Evolutionary conservation across 2,329 filamentous ascomycete genomes (phyloP).

Genomic region (Fusarium foetens): DNA sequence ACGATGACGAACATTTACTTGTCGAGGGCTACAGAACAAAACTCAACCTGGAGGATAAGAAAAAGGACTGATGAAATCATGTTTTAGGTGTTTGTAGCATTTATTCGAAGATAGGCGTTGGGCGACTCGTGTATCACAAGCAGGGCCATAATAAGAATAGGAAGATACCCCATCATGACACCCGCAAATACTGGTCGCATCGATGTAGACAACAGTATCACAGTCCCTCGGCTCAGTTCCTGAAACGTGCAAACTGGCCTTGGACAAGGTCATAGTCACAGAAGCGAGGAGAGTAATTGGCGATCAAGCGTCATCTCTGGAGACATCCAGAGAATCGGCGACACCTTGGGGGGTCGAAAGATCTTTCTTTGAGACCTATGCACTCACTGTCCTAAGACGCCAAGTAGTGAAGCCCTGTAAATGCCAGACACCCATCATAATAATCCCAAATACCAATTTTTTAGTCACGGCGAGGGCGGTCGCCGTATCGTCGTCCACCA

Average conservation of each 20-base stretch:
- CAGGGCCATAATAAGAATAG: constrained; percentile 14
- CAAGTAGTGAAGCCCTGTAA: constrained; percentile 58
- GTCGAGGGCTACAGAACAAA: constrained; percentile 64
- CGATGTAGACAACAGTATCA: not conserved
- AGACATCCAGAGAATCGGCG: constrained; percentile 76
- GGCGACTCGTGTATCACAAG: constrained; percentile 16
- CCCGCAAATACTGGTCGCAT: not conserved
- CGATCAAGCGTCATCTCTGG: constrained; percentile 90
- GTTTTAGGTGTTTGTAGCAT: not conserved
- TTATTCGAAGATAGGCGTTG: constrained; percentile 27
- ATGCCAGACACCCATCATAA: constrained; percentile 56
- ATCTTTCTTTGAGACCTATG: constrained; percentile 70
- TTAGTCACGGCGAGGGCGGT: constrained; percentile 62
- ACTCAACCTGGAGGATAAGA: constrained; percentile 31
- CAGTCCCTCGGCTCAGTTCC: constrained; percentile 13
- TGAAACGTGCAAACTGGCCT: constrained; percentile 33
- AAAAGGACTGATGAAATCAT: not conserved
- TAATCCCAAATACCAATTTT: constrained; percentile 49
- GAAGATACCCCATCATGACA: constrained; percentile 30
- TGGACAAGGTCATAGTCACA: constrained; percentile 45
- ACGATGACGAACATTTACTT: constrained; percentile 56
- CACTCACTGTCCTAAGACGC: constrained; percentile 68
- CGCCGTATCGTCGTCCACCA: constrained; percentile 77
- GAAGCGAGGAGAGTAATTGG: constrained; percentile 63
- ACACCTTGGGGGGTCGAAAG: constrained; percentile 80